These are phyloP conservation scores for Saccharomyces hybrid DNA, from an alignment of 1,139 yeast genomes.

Conservation along the genomic window DNA sequence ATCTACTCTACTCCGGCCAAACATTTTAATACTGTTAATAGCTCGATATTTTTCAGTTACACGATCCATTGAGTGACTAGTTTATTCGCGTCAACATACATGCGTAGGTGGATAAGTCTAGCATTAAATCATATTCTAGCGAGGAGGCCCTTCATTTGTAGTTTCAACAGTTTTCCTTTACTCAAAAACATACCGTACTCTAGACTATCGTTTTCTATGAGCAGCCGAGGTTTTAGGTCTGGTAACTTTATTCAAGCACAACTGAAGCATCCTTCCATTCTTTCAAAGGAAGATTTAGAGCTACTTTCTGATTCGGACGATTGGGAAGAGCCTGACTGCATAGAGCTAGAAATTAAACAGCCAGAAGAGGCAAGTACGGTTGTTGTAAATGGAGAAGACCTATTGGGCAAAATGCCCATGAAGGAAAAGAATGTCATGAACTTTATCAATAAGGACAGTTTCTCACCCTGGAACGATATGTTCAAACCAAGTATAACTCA, in stretches of 20 bases:
- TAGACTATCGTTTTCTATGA: neutral
- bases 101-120: neutral
- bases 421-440: neutral
- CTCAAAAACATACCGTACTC: neutral
- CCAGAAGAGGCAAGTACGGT: neutral
- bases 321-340: slow-evolving; percentile 15
- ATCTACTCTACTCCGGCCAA: neutral
- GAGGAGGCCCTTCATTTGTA: neutral
- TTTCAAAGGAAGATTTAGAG: slow-evolving; percentile 1
- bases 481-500: neutral
- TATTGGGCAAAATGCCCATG: slow-evolving; percentile 3
- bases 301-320: slow-evolving; percentile 26
- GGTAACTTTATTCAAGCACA: neutral
- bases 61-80: neutral
- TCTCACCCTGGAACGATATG: neutral
- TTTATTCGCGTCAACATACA: neutral
- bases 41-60: neutral
- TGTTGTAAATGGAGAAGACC: slow-evolving; percentile 10
- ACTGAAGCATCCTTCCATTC: neutral
- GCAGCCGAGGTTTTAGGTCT: neutral
- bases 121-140: neutral
- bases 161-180: neutral
- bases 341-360: neutral
- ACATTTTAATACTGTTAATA: neutral
- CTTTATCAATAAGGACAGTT: neutral